Base-by-base conservation (phyloP, 1,284 basidiomycete species). In the Tylopilus orsonianus region DNA sequence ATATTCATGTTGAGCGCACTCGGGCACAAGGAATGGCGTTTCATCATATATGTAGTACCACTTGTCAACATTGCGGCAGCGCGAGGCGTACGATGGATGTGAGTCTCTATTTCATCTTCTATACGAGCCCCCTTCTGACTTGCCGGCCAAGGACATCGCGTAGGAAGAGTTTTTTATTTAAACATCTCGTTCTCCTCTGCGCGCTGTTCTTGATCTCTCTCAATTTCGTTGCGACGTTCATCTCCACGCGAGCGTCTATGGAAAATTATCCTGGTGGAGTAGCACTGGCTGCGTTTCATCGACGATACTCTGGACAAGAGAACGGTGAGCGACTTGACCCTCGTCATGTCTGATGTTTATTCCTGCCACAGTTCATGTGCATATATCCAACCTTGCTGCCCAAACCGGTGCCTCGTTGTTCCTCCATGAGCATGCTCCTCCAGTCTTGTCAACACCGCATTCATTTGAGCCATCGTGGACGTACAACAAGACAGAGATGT, bases 21-120 rank as follows among this genome's bases (percentile, higher is more conserved):
- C 0, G 86, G 81, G 0, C 92, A 95, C 67, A 95, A 95, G 64
- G 97, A 99, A 69, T 98, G 96, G 95, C 80, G 96, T 4, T 99
- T 99, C 67, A 76, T 97, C 52, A 78, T 94, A 6, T 98, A 98
- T 62, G 77, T 84, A 10, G 78, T 97, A 0, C 94, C 96, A 0
- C 62, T 84, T 0, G 75, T 93, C 66, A 97, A 97, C 59, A 70
- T 93, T 4, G 78, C 87, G 2, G 90, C 88, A 0, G 87, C 93
- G 0, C 67, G 83, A 14, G 85, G 82, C 2, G 74, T 81, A 0
- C 64, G 68, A 8, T 79, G 73, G 66, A 61, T 92, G 85, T 90
- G 65, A 55, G 85, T 72, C 14, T 12, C 8, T 27, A 9, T n/a
- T 38, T 44, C 39, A 3, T n/a, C 35, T 44, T 44, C 20, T 40